These are phyloP conservation scores for Pythium vanterpoolii DNA, from an alignment of 352 stramenopile genomes.

Conservation along the genomic window DNA sequence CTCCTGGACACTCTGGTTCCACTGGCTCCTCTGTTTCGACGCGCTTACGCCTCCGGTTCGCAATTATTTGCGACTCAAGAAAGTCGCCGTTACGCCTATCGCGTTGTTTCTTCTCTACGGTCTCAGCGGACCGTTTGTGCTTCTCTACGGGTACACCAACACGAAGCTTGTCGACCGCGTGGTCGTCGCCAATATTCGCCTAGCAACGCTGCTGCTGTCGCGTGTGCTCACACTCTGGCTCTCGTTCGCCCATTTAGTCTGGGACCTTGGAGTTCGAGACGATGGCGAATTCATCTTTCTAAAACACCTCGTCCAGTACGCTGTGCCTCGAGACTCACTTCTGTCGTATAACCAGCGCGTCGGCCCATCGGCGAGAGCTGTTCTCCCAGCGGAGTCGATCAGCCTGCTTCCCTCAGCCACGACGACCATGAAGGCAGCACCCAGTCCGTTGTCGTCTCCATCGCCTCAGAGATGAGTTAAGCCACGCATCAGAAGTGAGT, in stretches of 20 bases:
- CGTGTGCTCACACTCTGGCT: slow-evolving; percentile 28
- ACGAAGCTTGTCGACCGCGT: slow-evolving; percentile 10
- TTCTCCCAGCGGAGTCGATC: not conserved
- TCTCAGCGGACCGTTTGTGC: slow-evolving; percentile 11
- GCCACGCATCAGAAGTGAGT: not conserved
- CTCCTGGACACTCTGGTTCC: slow-evolving; percentile 48
- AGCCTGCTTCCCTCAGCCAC: not conserved
- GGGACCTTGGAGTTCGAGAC: slow-evolving; percentile 26
- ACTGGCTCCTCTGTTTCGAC: slow-evolving; percentile 43
- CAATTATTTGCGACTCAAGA: slow-evolving; percentile 21
- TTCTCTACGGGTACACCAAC: slow-evolving; percentile 29
- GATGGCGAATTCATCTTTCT: slow-evolving; percentile 31
- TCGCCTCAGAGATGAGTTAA: not conserved
- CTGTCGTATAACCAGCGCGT: not conserved
- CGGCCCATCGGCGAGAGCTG: not conserved
- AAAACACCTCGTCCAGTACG: slow-evolving; percentile 26
- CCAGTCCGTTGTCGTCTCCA: not conserved
- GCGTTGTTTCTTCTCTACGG: slow-evolving; percentile 27
- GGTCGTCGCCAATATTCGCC: not conserved
- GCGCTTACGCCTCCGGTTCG: slow-evolving; percentile 36
- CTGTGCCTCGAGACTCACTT: not conserved
- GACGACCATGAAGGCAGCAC: not conserved
- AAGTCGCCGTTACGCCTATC: slow-evolving; percentile 18
- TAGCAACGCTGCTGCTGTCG: slow-evolving; percentile 21
- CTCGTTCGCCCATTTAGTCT: slow-evolving; percentile 28